Base-by-base conservation (phyloP, 2,329 filamentous ascomycete genomes). In the Didymella sp. region DNA sequence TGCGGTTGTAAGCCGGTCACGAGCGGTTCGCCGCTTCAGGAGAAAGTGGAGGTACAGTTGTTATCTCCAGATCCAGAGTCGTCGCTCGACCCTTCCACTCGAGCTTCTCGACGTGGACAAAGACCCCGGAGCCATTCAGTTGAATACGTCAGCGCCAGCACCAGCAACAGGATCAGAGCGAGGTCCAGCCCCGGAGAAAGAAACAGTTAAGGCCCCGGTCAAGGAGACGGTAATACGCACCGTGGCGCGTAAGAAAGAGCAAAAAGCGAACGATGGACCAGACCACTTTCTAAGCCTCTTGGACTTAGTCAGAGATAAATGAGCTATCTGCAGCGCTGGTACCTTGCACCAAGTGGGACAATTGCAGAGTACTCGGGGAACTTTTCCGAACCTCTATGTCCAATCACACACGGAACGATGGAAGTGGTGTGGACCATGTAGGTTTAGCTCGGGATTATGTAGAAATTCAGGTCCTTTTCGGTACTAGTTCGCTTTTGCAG, bases 251-350 rank as follows among this genome's bases (percentile, higher is more conserved):
- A 43, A 28, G 22, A 43, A 51, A 12, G 27, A 17, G 12, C 8
- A 1, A 19, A 15, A n/a, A 8, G 21, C 25, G 12, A 6, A 21
- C n/a, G n/a, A 41, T 38, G 35, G 30, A 6, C 28, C 28, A 22
- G 51, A 54, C 19, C 44, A 17, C 22, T 54, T 48, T 19, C 30
- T 44, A 15, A 21, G 44, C 22, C 38, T 54, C 1, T 25, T 54
- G 19, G 30, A 43, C 3, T 4, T 49, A 15, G 30, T 43, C 8
- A 43, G 30, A 33, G 48, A 38, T 37, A 48, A 43, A 30, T 48
- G 17, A 44, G 42, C 9, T 6, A 6, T 12, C 25, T 4, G 13
- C 7, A 38, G 35, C 19, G 9, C 19, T 6, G 4, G 19, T 4
- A 13, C 19, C 19, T 6, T 21, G 19, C 13, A 38, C 19, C n/a